Evolutionary conservation across 768 basidiomycete species (phyloP), one percentile per base, ranked within the genome.

Genomic region (Ramaria sp.): DNA sequence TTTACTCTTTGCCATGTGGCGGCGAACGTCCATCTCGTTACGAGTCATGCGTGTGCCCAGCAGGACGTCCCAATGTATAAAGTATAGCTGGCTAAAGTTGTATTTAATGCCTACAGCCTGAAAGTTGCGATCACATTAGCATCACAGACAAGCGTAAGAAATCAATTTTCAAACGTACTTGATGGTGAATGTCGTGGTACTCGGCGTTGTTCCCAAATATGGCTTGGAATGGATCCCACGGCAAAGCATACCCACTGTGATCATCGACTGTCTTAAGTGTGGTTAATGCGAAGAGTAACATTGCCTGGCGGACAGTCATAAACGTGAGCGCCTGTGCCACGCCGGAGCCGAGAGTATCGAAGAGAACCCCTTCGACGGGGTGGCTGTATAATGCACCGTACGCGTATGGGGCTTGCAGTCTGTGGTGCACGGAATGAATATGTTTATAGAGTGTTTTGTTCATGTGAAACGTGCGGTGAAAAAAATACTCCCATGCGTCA

Each of bases 131-230:
- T 34, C 33, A 34, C 33, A 34, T 34, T 34, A 34, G 33, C 33
- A 34, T 34, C 45, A 33, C 38, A 58, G 9, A 3, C 19, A 17
- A 17, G 37, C 22, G 19, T 62, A 42, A 15, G 72, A 11, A 11
- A 34, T 34, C 11, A 11, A 34, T 34, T 34, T 34, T 5, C 11
- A 34, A 5, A 34, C 70, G 64, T 58, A 86, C 88, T 77, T 94
- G 92, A 69, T 97, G 95, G 66, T 98, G 95, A 59, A 98, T 96
- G 69, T 97, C 95, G 68, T 97, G 95, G 69, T 95, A 99, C 70
- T 95, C 91, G 0, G 93, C 88, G 67, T 91, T 96, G 67, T 99
- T 99, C 3, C 76, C 72, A 49, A 84, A 88, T 54, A 97, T 60
- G 65, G 89, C 65, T 69, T 98, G 95, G 27, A 93, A 70, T 0